phyloP scores from a whole-genome alignment of 805 yeast species.

The Pichia nakasei region DNA sequence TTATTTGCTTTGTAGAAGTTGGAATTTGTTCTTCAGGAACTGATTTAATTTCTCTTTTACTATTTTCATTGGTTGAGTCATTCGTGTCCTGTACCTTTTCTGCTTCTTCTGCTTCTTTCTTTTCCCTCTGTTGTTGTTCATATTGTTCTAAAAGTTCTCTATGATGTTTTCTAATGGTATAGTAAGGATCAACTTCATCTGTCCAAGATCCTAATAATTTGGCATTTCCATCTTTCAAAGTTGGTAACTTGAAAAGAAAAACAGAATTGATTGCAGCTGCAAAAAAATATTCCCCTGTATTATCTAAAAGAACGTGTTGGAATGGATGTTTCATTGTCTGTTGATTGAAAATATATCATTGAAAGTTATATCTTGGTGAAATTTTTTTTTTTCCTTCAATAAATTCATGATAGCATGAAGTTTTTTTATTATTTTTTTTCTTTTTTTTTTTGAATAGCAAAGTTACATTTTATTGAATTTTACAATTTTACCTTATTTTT shows the following conservation, averaged over 20 bases:
- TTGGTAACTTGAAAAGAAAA: conserved; percentile 36
- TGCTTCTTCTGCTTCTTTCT: conserved; percentile 22
- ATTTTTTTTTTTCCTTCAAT: no score
- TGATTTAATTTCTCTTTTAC: conserved; percentile 5
- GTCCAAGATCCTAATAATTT: conserved; percentile 49
- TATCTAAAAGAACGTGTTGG: conserved; percentile 44
- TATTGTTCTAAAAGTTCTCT: conserved; percentile 30
- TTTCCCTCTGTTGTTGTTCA: conserved; percentile 17
- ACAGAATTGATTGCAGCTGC: conserved; percentile 51
- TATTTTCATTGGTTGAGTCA: conserved; percentile 7
- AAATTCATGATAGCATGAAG: no score
- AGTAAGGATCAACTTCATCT: conserved; percentile 46
- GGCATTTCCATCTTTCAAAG: conserved; percentile 28
- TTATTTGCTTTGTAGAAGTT: conserved; percentile 23
- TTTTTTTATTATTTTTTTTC: no score
- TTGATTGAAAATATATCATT: not conserved
- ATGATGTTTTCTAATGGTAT: conserved; percentile 39
- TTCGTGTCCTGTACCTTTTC: conserved; percentile 12
- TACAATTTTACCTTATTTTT: no score
- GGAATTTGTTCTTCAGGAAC: conserved; percentile 13
- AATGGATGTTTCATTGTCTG: conserved; percentile 56
- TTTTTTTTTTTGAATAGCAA: no score
- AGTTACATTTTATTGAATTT: no score
- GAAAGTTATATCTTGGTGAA: no score
- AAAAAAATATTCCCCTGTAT: conserved; percentile 40